Percentiles rank a stretch among this genome's conserved stretches.
phyloP scores from a whole-genome alignment of 2,329 filamentous ascomycete genomes.

The Chaetomium sp. region DNA sequence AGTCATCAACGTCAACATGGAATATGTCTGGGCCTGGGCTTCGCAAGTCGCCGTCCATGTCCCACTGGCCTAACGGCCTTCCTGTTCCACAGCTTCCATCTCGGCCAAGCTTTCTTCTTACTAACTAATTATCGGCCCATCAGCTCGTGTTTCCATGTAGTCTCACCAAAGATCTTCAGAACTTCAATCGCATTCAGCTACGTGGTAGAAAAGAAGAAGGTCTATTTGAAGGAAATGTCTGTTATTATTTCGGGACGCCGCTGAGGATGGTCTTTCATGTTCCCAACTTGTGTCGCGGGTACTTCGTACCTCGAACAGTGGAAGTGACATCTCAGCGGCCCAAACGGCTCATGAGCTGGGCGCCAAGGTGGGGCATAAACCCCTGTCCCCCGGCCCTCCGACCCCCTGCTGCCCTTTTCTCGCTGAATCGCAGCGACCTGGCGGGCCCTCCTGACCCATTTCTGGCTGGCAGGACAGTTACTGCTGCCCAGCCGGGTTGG shows the following conservation, averaged over 20 bases:
- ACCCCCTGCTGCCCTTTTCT: too few species aligned
- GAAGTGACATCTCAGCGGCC: too few species aligned
- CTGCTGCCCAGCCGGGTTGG: constrained; percentile 12
- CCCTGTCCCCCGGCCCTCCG: too few species aligned
- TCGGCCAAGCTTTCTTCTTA: constrained; percentile 2
- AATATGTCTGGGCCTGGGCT: neutral
- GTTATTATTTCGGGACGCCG: too few species aligned
- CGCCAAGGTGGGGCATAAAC: too few species aligned
- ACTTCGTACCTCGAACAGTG: too few species aligned
- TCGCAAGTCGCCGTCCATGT: neutral
- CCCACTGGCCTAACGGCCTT: neutral
- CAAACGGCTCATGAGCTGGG: too few species aligned
- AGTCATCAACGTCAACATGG: constrained; percentile 9
- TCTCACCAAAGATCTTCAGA: neutral
- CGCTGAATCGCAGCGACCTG: neutral
- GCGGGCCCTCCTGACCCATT: constrained; percentile 3
- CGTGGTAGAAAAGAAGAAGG: too few species aligned
- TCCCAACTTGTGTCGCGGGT: too few species aligned
- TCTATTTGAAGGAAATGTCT: too few species aligned
- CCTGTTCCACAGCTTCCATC: constrained; percentile 2
- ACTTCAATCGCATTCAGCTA: too few species aligned
- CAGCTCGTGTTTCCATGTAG: constrained; percentile 20
- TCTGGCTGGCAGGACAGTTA: constrained; percentile 14
- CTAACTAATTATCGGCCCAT: constrained; percentile 2
- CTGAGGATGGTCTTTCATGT: too few species aligned